Conservation (phyloP, 2,329 filamentous ascomycete species). For the Penicillium sp. region DNA sequence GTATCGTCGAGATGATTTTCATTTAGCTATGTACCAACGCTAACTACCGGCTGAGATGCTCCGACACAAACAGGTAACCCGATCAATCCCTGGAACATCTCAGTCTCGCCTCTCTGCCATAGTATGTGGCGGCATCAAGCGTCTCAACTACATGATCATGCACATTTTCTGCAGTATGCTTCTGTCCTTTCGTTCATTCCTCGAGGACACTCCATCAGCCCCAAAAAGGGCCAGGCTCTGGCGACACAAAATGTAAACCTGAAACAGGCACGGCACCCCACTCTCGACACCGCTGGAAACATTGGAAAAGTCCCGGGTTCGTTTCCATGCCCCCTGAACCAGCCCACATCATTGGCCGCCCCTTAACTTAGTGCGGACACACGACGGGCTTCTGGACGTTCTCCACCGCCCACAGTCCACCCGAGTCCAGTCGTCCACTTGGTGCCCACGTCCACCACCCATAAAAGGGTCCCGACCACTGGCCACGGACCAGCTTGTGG, state of each 20-base stretch:
- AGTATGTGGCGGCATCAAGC: neutral
- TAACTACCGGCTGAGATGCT: neutral
- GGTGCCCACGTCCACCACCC: neutral
- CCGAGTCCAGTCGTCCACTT: neutral
- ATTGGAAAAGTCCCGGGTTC: constrained; percentile 28
- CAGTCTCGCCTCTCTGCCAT: neutral
- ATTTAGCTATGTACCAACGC: neutral
- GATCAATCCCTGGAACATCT: neutral
- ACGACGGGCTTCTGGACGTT: neutral
- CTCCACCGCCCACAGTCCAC: neutral
- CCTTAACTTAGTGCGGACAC: constrained; percentile 5
- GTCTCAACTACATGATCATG: neutral
- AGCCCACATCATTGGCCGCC: neutral
- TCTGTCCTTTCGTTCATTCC: neutral
- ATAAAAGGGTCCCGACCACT: neutral
- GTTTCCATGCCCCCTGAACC: constrained; percentile 19
- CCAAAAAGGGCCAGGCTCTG: neutral
- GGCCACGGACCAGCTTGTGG: constrained; percentile 16
- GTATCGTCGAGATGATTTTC: neutral
- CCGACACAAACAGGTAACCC: constrained; percentile 2
- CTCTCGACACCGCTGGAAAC: constrained; percentile 26
- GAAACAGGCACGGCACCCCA: constrained; percentile 38
- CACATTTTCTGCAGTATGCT: neutral
- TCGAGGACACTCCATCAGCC: neutral
- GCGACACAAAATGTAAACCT: constrained; percentile 33